Conservation (phyloP, 164 flowering plant species). For the Vitis labrusca region DNA sequence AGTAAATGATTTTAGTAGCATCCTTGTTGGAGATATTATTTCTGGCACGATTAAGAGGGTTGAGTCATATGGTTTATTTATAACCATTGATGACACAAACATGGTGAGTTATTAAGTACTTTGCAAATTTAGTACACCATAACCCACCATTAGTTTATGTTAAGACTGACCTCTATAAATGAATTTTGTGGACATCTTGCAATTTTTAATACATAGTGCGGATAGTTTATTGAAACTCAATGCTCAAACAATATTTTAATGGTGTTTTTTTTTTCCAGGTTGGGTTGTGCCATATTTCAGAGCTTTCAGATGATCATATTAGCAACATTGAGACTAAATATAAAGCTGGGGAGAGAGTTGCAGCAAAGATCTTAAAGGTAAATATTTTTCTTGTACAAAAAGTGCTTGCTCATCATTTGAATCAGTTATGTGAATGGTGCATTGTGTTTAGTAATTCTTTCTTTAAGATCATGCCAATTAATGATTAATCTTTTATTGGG, state of each 20-base stretch:
- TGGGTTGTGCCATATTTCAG: conserved; percentile 91
- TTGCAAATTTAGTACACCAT: background rate
- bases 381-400: background rate
- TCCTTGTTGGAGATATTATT: conserved; percentile 65
- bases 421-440: background rate
- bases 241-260: background rate
- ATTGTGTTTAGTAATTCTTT: background rate
- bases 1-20: conserved; percentile 32
- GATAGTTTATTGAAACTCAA: background rate
- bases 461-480: background rate
- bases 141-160: background rate
- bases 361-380: conserved; percentile 78
- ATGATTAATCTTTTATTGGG: too few species aligned
- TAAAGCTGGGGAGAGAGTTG: conserved; percentile 72
- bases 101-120: conserved; percentile 42
- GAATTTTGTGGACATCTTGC: too few species aligned
- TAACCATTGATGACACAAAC: conserved; percentile 64
- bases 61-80: conserved; percentile 82
- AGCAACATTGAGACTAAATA: conserved; percentile 56
- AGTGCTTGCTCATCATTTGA: too few species aligned
- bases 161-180: background rate
- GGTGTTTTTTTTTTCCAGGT: conserved; percentile 44
- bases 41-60: conserved; percentile 74
- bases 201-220: too few species aligned
- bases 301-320: conserved; percentile 64